Percentiles rank a stretch among this genome's conserved stretches.
phyloP scores from a whole-genome alignment of 306 rosid genomes.

The Rosa lucieae region DNA sequence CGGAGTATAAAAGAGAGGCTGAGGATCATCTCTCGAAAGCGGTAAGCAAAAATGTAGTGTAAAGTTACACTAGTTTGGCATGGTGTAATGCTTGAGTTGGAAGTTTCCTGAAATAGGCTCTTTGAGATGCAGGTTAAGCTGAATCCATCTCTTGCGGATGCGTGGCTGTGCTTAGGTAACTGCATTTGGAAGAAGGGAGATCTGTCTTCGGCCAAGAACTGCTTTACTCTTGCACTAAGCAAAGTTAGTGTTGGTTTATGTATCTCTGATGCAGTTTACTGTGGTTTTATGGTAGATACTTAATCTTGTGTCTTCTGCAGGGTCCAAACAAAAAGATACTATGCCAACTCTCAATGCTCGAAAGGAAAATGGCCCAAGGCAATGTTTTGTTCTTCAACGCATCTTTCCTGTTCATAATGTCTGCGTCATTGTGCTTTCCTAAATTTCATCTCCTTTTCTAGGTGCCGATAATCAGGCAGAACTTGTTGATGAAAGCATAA shows the following conservation, averaged over 20 bases:
- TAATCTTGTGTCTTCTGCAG: constrained; percentile 40
- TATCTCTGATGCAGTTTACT: neutral
- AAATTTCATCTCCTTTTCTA: constrained; percentile 27
- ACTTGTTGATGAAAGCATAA: constrained; percentile 93
- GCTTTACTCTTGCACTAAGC: constrained; percentile 73
- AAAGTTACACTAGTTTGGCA: constrained; percentile 10
- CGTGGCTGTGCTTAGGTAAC: constrained; percentile 95
- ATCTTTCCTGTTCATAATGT: constrained; percentile 8
- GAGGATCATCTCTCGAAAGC: constrained; percentile 96
- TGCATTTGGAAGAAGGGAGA: constrained; percentile 99
- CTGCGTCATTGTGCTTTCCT: constrained; percentile 13
- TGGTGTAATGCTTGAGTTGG: constrained; percentile 14
- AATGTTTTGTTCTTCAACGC: constrained; percentile 22
- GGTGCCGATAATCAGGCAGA: constrained; percentile 81
- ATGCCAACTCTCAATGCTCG: constrained; percentile 91
- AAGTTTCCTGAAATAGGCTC: constrained; percentile 19
- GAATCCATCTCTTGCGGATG: constrained; percentile 93
- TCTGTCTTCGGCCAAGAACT: constrained; percentile 75
- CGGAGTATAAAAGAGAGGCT: constrained; percentile 87
- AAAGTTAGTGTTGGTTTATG: constrained; percentile 52
- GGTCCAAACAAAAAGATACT: constrained; percentile 77
- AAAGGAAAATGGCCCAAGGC: constrained; percentile 94
- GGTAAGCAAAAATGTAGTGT: constrained; percentile 43
- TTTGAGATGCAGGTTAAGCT: constrained; percentile 78
- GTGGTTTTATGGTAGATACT: constrained; percentile 20